These are phyloP conservation scores for Suaeda aralocaspica DNA, from an alignment of 148 eudicot species.

Conservation along the genomic window DNA sequence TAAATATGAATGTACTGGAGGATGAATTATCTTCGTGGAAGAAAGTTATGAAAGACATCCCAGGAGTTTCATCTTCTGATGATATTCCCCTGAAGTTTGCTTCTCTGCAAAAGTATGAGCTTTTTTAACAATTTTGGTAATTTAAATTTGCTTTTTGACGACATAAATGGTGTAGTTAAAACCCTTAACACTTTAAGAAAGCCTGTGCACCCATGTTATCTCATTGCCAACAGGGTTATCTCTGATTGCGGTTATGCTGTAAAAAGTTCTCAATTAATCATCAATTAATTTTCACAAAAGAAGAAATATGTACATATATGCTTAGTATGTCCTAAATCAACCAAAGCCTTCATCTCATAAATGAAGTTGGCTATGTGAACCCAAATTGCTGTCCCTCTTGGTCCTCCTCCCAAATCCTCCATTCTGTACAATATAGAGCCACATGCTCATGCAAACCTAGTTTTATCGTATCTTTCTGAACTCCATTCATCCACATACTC, in stretches of 20 bases:
- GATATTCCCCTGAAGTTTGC: conserved; percentile 68
- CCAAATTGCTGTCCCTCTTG: too few species aligned
- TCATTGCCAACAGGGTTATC: neutral
- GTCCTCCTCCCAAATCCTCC: too few species aligned
- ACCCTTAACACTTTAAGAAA: neutral
- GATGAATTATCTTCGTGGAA: conserved; percentile 85
- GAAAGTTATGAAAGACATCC: conserved; percentile 55
- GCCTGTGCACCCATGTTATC: neutral
- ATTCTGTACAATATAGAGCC: too few species aligned
- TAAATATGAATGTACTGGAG: conserved; percentile 47
- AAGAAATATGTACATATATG: neutral
- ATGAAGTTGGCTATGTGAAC: too few species aligned
- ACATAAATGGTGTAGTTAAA: neutral
- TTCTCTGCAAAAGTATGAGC: conserved; percentile 75
- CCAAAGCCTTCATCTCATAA: too few species aligned
- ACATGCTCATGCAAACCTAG: too few species aligned
- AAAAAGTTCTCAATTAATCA: neutral
- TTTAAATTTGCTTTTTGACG: neutral
- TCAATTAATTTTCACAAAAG: neutral
- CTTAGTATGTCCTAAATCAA: too few species aligned
- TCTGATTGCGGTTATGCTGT: neutral
- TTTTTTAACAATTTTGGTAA: neutral
- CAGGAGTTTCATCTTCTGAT: conserved; percentile 72
- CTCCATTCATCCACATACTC: too few species aligned
- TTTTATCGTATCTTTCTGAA: too few species aligned